These are phyloP conservation scores for Xylaria flabelliformis DNA, from an alignment of 495 filamentous ascomycete genomes.

Conservation along the genomic window DNA sequence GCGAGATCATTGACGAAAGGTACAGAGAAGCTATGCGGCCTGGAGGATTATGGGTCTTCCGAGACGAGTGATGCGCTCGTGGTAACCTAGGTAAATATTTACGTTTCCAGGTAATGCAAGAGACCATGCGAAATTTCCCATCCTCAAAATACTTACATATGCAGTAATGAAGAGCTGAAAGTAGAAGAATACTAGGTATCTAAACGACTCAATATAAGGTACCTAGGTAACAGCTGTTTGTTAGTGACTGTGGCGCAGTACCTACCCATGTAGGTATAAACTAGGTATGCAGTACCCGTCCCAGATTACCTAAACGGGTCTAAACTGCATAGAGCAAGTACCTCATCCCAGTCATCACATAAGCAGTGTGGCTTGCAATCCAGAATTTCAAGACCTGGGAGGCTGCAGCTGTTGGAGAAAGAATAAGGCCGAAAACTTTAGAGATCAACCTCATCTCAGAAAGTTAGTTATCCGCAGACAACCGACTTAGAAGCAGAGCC, in stretches of 20 bases:
- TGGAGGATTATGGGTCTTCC: conserved; percentile 77
- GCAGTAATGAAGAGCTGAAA: background rate
- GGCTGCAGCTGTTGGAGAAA: conserved; percentile 7
- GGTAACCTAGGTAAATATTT: background rate
- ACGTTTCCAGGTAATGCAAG: background rate
- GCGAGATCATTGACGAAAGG: conserved; percentile 71
- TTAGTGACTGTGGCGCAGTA: conserved; percentile 5
- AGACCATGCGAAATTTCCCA: background rate
- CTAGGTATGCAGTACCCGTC: no score
- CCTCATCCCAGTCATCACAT: background rate
- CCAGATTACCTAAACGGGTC: no score
- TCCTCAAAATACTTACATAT: background rate
- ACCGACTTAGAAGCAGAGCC: conserved; percentile 4
- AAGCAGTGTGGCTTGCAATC: conserved; percentile 13
- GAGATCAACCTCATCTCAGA: conserved; percentile 33
- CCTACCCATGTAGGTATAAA: background rate
- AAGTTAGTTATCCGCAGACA: background rate
- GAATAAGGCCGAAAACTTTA: conserved; percentile 24
- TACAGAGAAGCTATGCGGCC: conserved; percentile 81
- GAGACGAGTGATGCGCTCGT: conserved; percentile 66
- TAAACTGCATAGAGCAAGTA: no score
- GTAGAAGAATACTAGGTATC: background rate
- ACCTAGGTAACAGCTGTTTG: background rate
- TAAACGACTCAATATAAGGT: background rate
- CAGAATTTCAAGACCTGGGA: background rate